These are phyloP conservation scores for Paratinospora sagittata DNA, from an alignment of 164 flowering plant species.

Conservation along the genomic window DNA sequence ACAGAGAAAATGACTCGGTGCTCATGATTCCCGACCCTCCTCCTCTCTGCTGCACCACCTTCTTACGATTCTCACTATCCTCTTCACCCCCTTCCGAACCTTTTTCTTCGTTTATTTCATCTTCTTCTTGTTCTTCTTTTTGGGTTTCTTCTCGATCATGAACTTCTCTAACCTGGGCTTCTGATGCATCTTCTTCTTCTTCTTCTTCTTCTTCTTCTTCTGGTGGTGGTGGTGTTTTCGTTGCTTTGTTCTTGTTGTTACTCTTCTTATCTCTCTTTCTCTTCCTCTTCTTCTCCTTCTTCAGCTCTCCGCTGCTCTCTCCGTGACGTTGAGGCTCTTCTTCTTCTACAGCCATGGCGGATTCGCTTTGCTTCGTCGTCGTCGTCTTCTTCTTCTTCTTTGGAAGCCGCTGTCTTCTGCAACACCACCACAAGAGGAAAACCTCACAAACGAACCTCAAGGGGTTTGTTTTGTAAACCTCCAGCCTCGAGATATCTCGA, in stretches of 20 bases:
- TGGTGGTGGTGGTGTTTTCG: not conserved
- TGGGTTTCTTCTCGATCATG: not conserved
- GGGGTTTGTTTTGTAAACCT: no score
- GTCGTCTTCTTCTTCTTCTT: no score
- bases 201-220: conserved; percentile 7
- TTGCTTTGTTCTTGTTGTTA: not conserved
- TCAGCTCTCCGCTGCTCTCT: conserved; percentile 9
- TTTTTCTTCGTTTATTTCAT: no score
- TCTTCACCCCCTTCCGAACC: conserved; percentile 3
- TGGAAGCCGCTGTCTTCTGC: no score
- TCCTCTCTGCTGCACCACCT: conserved; percentile 22
- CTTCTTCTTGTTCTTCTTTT: conserved; percentile 9
- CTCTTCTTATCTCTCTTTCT: conserved; percentile 14
- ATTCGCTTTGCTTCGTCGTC: not conserved
- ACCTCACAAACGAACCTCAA: no score
- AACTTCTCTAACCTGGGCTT: not conserved
- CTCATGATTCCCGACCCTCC: conserved; percentile 79
- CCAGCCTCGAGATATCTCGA: no score
- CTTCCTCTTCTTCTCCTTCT: conserved; percentile 27
- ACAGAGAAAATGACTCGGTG: conserved; percentile 36
- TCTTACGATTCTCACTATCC: conserved; percentile 9
- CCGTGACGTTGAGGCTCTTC: not conserved
- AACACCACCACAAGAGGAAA: no score
- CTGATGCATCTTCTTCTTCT: conserved; percentile 10
- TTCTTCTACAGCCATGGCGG: conserved; percentile 13